Evolutionary conservation across 129 eudicot genomes (phyloP).

Genomic region (Smallanthus sonchifolius): DNA sequence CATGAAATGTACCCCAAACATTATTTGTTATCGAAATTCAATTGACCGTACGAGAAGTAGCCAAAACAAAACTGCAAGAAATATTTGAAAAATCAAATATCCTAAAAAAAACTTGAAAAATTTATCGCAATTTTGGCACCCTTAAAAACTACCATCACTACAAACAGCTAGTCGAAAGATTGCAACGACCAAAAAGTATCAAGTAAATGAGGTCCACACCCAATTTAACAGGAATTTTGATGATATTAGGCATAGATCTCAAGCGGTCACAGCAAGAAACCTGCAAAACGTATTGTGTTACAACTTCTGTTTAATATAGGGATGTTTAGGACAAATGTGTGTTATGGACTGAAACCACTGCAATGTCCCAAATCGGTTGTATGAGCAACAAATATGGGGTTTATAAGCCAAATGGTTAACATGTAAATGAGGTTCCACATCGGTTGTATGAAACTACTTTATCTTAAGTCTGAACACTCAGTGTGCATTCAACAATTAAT

Average conservation of each 20-base stretch:
- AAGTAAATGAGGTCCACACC: background rate
- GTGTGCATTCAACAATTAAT: too few species aligned
- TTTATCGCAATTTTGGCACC: background rate
- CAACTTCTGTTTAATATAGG: background rate
- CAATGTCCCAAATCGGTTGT: too few species aligned
- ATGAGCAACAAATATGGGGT: too few species aligned
- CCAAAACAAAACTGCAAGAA: background rate
- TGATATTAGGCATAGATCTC: constrained; percentile 1
- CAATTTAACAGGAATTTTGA: constrained; percentile 2
- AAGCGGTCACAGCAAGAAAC: background rate
- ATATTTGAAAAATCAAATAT: background rate
- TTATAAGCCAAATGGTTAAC: too few species aligned
- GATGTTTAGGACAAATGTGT: background rate
- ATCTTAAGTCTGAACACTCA: too few species aligned
- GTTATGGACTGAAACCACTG: too few species aligned
- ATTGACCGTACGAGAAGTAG: background rate
- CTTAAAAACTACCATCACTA: constrained; percentile 14
- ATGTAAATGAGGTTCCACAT: too few species aligned
- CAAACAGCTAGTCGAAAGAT: background rate
- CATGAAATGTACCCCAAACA: background rate
- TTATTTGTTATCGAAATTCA: background rate
- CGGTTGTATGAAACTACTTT: too few species aligned
- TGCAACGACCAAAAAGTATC: constrained; percentile 10
- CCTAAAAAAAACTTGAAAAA: too few species aligned
- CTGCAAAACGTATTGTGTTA: background rate